phyloP scores from a whole-genome alignment of 148 eudicot species.

The Simmondsia chinensis region DNA sequence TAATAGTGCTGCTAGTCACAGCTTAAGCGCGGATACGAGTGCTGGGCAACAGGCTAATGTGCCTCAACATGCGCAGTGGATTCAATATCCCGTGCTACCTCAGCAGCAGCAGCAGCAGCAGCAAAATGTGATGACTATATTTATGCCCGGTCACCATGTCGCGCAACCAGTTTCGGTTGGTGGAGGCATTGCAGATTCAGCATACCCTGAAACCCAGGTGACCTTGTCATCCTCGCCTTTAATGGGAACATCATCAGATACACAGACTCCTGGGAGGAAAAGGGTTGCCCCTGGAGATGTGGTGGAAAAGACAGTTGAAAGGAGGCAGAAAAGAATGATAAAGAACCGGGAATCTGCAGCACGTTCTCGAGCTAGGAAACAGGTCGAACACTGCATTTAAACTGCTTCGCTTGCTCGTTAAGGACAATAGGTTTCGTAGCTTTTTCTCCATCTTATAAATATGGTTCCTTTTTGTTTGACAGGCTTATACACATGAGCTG shows the following conservation, averaged over 20 bases:
- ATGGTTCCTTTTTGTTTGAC: conserved; percentile 9
- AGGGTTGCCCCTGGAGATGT: conserved; percentile 60
- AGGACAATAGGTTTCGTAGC: neutral
- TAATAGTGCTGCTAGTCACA: conserved; percentile 19
- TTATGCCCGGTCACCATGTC: conserved; percentile 52
- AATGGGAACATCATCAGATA: conserved; percentile 67
- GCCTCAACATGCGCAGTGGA: conserved; percentile 45
- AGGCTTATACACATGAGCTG: conserved; percentile 96
- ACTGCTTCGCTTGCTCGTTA: neutral
- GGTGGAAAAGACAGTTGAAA: conserved; percentile 82
- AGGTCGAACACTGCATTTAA: conserved; percentile 31
- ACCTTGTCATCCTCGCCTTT: conserved; percentile 50
- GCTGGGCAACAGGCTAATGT: conserved; percentile 21
- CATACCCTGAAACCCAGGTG: conserved; percentile 47
- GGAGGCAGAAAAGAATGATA: conserved; percentile 97
- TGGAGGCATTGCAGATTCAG: conserved; percentile 41
- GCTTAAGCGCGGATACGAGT: conserved; percentile 21
- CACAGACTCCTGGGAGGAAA: conserved; percentile 68
- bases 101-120: conserved; percentile 46
- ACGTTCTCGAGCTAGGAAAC: conserved; percentile 92
- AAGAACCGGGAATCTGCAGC: conserved; percentile 98
- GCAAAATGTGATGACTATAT: conserved; percentile 43
- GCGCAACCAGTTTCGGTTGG: conserved; percentile 37
- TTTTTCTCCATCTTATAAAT: neutral
- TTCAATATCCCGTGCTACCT: conserved; percentile 29